Evolutionary conservation across 1,284 basidiomycete genomes (phyloP).

Genomic region (Ustilago nuda): DNA sequence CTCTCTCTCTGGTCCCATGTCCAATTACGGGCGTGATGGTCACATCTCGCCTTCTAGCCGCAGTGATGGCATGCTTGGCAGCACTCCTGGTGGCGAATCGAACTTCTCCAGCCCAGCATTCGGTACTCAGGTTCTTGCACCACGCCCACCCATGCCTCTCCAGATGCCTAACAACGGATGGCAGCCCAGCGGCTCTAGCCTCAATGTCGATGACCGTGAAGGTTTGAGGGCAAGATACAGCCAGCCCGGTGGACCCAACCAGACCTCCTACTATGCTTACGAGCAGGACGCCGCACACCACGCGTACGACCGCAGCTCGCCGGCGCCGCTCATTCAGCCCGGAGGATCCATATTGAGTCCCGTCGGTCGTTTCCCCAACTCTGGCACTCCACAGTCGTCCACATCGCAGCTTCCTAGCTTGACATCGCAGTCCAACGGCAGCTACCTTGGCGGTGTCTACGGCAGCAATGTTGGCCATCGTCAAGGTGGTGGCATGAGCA

Average conservation of each 20-base stretch:
- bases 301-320: conserved; percentile 45
- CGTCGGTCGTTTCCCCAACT: conserved; percentile 33
- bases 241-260: conserved; percentile 15
- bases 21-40: conserved; percentile 36
- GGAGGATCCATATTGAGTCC: conserved; percentile 44
- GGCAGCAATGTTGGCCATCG: conserved; percentile 12
- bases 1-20: conserved; percentile 29
- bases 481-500: conserved; percentile 17
- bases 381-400: conserved; percentile 30
- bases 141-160: conserved; percentile 46
- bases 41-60: conserved; percentile 36
- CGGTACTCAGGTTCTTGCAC: conserved; percentile 24
- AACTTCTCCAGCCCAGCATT: conserved; percentile 49
- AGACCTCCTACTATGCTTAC: conserved; percentile 38
- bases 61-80: conserved; percentile 42
- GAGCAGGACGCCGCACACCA: conserved; percentile 43
- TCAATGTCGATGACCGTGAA: conserved; percentile 42
- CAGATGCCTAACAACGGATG: conserved; percentile 40
- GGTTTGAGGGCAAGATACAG: conserved; percentile 35
- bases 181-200: conserved; percentile 28
- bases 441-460: conserved; percentile 45
- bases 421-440: conserved; percentile 18
- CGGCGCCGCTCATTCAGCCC: conserved; percentile 35
- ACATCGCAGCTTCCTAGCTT: conserved; percentile 44
- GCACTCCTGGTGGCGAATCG: conserved; percentile 36